Evolutionary conservation across 2,329 filamentous ascomycete species (phyloP), one percentile per base, ranked within the genome.

Genomic region (Nigrospora sphaerica): DNA sequence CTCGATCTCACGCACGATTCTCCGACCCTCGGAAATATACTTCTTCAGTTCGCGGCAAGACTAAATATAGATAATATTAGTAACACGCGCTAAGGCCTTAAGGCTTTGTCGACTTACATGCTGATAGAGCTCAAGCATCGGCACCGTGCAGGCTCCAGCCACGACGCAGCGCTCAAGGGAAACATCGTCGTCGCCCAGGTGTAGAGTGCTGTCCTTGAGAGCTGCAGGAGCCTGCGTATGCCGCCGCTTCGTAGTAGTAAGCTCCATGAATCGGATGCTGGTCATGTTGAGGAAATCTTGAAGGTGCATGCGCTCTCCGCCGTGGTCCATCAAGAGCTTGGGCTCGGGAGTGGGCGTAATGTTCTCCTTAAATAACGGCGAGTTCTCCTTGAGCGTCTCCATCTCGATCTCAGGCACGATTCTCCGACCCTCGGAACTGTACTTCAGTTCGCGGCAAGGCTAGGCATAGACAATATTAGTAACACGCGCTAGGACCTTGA

Each of bases 241-340:
- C 46, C 93, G 80, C 54, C 92, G 78, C 63, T 97, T 97, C 1
- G 91, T 96, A 0, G 92, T 95, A n/a, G 86, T 95, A 42, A 98
- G 74, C 62, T 98, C 93, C 87, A 98, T 96, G 69, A 98, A 98
- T 45, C 91, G 88, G 58, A 98, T 95, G 49, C 88, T 95, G 3
- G 92, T 96, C 81, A 95, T 83, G 52, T 95, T 88, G 39, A 98
- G 71, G 67, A 98, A 98, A 45, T 95, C 87, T 56, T 95, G 89
- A 3, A 98, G 74, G 39, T 91, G 86, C 45, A 95, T 90, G 18
- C 75, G 76, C 23, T 83, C 78, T 17, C 77, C 74, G 12, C 72
- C 64, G 17, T 72, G 73, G n/a, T 80, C 75, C n/a, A 6, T 69
- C 63, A 43, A 72, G 66, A 19, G 69, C 56, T 38, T 75, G 58